phyloP scores from a whole-genome alignment of 306 rosid genomes.

The Trifolium subterraneum region DNA sequence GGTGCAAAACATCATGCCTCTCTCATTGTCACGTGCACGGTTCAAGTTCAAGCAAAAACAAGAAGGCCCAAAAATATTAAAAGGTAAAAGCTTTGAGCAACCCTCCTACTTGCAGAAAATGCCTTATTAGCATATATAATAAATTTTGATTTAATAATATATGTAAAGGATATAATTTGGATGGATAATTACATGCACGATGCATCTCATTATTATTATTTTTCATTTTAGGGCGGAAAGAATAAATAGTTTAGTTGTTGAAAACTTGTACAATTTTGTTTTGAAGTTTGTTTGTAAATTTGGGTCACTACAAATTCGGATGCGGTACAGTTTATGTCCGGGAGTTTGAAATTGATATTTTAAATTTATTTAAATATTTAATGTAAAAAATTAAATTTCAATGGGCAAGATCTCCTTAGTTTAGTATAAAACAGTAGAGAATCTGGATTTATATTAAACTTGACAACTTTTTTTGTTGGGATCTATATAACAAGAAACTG shows the following conservation, averaged over 20 bases:
- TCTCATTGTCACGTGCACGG: not conserved
- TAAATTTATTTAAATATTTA: too few species aligned
- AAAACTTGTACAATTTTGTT: too few species aligned
- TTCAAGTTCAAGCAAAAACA: conserved; percentile 1
- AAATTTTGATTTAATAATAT: not conserved
- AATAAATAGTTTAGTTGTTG: too few species aligned
- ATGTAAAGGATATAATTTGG: not conserved
- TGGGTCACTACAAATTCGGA: not conserved
- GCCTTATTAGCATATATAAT: not conserved
- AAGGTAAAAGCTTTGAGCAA: not conserved
- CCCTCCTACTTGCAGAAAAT: not conserved
- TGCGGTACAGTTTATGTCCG: not conserved
- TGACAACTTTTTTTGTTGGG: not conserved
- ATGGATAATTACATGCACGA: not conserved
- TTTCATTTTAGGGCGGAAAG: not conserved
- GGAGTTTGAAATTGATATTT: not conserved
- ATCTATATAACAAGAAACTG: not conserved
- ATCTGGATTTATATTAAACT: not conserved
- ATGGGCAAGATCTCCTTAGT: not conserved
- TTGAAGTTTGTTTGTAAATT: too few species aligned
- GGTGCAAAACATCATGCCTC: not conserved
- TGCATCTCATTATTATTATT: not conserved
- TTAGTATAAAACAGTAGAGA: not conserved
- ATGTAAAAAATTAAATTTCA: not conserved
- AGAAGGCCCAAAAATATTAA: not conserved